Base-by-base conservation (phyloP, 2,329 filamentous ascomycete species). In the Talaromyces sp. region DNA sequence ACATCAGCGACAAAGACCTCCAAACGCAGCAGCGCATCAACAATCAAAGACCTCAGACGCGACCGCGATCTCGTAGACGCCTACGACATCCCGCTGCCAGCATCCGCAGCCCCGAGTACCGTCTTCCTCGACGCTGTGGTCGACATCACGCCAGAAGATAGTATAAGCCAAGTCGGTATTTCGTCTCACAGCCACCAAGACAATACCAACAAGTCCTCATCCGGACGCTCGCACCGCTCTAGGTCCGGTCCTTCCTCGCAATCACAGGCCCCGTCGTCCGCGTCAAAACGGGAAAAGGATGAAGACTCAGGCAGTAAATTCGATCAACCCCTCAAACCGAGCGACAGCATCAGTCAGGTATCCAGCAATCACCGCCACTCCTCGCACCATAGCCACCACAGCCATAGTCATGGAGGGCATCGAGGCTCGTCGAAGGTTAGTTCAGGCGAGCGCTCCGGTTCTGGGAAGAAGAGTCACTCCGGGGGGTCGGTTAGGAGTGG, bases 61-160 rank as follows among this genome's bases (percentile, higher is more conserved):
- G 65, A n/a, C 47, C 50, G 31, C 19, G 50, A 56, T 5, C 50
- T 33, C 1, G 31, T 59, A 3, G 56, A 59, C 11, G 43, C 67
- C 2, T 64, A 63, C 52, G 61, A 76, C 31, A 66, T 77, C 13
- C 73, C 74, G 6, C 69, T 77, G 3, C 75, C 75, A 0, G 73
- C 75, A 31, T 77, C 73, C 62, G 70, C 74, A 19, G 64, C 70
- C 8, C 75, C 74, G 9, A 72, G 70, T 64, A 71, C 71, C 19
- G 68, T 73, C 31, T 73, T 70, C 60, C 62, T 72, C 17, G 69
- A 70, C 35, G 64, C 57, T 11, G 68, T 74, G 13, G 75, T 63
- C 45, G 63, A 58, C 19, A 82, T 99, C 69, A 90, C 89, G 0
- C 89, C 92, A 9, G 85, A 90, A 63, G 93, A 97, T 77, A 96